These are phyloP conservation scores for Pochonia chlamydosporia DNA, from an alignment of 2,329 filamentous ascomycete genomes.

Conservation along the genomic window DNA sequence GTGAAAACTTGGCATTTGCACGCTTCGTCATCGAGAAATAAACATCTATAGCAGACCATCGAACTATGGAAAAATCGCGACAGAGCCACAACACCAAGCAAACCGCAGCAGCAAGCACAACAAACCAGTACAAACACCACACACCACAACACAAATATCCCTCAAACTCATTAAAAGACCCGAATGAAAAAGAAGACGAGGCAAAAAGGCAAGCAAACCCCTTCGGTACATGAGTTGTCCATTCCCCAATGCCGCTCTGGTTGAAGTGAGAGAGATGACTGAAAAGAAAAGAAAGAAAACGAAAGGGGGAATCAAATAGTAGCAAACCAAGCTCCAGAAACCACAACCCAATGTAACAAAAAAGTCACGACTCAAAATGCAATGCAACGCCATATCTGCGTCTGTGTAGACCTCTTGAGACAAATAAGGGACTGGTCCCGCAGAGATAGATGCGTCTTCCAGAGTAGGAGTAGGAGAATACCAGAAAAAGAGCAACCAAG, in stretches of 20 bases:
- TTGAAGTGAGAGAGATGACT: not conserved
- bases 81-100: not conserved
- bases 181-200: not conserved
- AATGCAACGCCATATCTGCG: slow-evolving; percentile 6
- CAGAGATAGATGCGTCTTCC: not conserved
- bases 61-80: not conserved
- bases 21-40: not conserved
- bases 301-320: slow-evolving; percentile 9
- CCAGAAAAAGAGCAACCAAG: not conserved
- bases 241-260: not conserved
- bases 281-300: not conserved
- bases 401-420: not conserved
- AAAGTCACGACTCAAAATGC: slow-evolving; percentile 2
- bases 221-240: not conserved
- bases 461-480: not conserved
- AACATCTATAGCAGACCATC: slow-evolving; percentile 4
- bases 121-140: not conserved
- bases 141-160: not conserved
- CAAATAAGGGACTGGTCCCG: slow-evolving; percentile 3
- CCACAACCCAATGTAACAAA: slow-evolving; percentile 1
- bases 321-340: not conserved
- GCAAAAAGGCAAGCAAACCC: not conserved
- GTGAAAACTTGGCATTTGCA: not conserved
- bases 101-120: not conserved
- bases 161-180: not conserved